A percentile compares a stretch with the other conserved stretches of the same genome.
Conservation (phyloP, 129 eudicot genomes). For the Tagetes patula region DNA sequence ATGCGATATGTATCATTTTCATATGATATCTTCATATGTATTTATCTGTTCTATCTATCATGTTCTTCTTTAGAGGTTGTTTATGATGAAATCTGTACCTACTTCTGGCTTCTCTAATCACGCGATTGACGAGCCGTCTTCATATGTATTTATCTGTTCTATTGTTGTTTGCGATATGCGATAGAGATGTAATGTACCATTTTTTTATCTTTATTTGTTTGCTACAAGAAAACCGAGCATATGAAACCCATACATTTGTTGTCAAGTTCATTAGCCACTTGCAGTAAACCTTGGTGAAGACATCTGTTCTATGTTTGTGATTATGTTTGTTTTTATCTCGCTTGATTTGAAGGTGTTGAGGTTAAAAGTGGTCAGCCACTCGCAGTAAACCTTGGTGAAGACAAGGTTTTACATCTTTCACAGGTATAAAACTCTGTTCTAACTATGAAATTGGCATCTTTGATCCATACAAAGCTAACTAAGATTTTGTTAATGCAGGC, state of each 20-base stretch:
- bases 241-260: neutral
- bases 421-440: conserved; percentile 42
- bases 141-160: too few relatives aligned
- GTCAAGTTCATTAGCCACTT: neutral
- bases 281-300: neutral
- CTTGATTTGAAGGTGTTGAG: conserved; percentile 50
- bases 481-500: conserved; percentile 41
- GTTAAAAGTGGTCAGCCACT: conserved; percentile 62
- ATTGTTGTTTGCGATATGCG: too few relatives aligned
- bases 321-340: neutral
- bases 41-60: too few relatives aligned
- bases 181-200: too few relatives aligned
- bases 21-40: too few relatives aligned
- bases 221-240: neutral
- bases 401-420: conserved; percentile 73
- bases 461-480: neutral
- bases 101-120: too few relatives aligned
- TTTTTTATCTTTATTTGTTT: too few relatives aligned
- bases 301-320: neutral
- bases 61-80: too few relatives aligned
- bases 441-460: neutral
- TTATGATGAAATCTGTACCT: too few relatives aligned
- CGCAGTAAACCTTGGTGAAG: conserved; percentile 50
- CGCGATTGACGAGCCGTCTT: too few relatives aligned
- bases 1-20: too few relatives aligned